Evolutionary conservation across 2,329 filamentous ascomycete species (phyloP).

Genomic region (Venturia nashicola): DNA sequence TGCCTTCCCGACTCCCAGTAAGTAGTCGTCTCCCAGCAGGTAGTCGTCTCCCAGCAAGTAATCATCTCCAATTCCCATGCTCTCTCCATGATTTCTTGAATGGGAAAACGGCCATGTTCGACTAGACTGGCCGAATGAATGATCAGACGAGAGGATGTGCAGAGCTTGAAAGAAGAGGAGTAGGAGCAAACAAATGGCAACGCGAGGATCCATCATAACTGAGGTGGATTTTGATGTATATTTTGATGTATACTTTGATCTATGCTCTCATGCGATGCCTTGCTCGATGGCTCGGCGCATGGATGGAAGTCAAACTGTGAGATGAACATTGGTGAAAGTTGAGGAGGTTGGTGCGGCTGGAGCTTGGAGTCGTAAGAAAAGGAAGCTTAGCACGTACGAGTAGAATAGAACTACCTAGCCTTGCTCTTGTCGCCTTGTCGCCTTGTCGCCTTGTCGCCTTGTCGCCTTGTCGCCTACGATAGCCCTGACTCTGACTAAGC

Average conservation of each 20-base stretch:
- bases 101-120: not conserved
- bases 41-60: constrained; percentile 51
- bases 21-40: constrained; percentile 44
- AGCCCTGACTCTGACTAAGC: not conserved
- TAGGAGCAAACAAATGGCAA: not conserved
- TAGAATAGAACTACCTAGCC: too few relatives aligned
- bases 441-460: too few relatives aligned
- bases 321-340: not conserved
- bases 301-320: not conserved
- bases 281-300: not conserved
- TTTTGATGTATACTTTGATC: not conserved
- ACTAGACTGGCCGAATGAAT: not conserved
- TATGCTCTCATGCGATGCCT: not conserved
- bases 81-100: not conserved
- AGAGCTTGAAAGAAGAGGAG: not conserved
- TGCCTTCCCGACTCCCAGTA: constrained; percentile 57
- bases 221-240: not conserved
- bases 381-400: too few relatives aligned
- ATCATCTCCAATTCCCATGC: constrained; percentile 1
- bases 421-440: too few relatives aligned
- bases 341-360: not conserved
- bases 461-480: too few relatives aligned
- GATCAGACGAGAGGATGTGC: not conserved
- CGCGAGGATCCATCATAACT: not conserved
- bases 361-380: not conserved